Evolutionary conservation across 257 asterid species (phyloP).

Genomic region (Plantago elongata): DNA sequence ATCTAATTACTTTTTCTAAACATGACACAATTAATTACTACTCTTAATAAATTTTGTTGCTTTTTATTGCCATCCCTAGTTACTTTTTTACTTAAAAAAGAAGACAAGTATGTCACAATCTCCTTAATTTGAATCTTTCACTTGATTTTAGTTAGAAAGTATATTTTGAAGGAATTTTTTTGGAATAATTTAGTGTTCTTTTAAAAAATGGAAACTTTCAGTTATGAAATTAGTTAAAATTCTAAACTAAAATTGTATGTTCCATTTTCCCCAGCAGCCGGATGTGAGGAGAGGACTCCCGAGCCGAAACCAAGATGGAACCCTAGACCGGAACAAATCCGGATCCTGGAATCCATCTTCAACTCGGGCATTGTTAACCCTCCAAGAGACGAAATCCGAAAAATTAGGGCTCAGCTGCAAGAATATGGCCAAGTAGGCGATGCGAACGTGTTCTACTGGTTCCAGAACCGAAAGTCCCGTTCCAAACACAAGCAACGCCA

Average conservation of each 20-base stretch:
- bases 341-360: constrained; percentile 81
- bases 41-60: background rate
- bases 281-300: constrained; percentile 69
- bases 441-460: constrained; percentile 97
- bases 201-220: no score
- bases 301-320: constrained; percentile 99
- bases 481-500: constrained; percentile 87
- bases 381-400: constrained; percentile 81
- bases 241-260: no score
- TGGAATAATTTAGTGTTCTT: no score
- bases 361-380: constrained; percentile 98
- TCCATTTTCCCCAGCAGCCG: constrained; percentile 18
- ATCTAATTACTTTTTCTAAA: background rate
- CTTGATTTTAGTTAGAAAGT: no score
- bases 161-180: no score
- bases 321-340: constrained; percentile 87
- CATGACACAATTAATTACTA: background rate
- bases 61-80: no score
- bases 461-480: constrained; percentile 90
- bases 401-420: constrained; percentile 75
- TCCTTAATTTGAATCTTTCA: no score
- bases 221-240: no score
- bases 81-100: no score
- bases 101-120: no score
- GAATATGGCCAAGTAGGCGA: constrained; percentile 95